Base-by-base conservation (phyloP, 2,329 filamentous ascomycete species). In the Fusarium avenaceum region DNA sequence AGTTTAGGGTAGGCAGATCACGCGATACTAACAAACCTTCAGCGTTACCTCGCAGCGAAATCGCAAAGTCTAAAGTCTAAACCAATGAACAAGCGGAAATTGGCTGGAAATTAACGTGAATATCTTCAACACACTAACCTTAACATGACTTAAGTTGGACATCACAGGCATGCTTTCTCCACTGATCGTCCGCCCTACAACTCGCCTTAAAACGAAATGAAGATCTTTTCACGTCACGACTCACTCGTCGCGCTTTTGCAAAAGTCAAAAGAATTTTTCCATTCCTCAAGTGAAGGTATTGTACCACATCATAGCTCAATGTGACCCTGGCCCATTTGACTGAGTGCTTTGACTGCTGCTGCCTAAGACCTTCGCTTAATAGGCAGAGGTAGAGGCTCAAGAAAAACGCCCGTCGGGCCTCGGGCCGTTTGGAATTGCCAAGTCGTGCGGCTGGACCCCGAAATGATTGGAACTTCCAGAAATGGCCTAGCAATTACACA, bases 391-490 rank as follows among this genome's bases (percentile, higher is more conserved):
- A 26, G 42, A 26, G 26, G 17, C 17, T 46, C 7, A 30, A 19
- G 8, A 46, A n/a, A 4, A 46, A 46, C 24, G 19, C 32, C 32
- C 26, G 35, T 57, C 22, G 38, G 30, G 26, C 52, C 57, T 49
- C 35, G 43, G 52, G 43, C 28, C 52, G 45, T 45, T 13, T 38
- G 33, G 33, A 43, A 33, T 38, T 4, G 57, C 57, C 60, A 63
- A 63, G 57, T 32, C 39, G 9, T 44, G 38, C 44, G 24, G 26
- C 17, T 43, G 38, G 57, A 39, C 51, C 42, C 39, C 38, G 28
- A 59, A 48, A 44, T 38, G 45, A 56, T 33, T 40, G n/a, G 15
- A 57, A 30, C 51, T 62, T 47, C 63, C 63, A n/a, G 1, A 62
- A 53, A 2, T 14, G 32, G 62, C 3, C 19, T 66, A 66, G 63